phyloP scores from a whole-genome alignment of 306 rosid species.

The Malus fusca region DNA sequence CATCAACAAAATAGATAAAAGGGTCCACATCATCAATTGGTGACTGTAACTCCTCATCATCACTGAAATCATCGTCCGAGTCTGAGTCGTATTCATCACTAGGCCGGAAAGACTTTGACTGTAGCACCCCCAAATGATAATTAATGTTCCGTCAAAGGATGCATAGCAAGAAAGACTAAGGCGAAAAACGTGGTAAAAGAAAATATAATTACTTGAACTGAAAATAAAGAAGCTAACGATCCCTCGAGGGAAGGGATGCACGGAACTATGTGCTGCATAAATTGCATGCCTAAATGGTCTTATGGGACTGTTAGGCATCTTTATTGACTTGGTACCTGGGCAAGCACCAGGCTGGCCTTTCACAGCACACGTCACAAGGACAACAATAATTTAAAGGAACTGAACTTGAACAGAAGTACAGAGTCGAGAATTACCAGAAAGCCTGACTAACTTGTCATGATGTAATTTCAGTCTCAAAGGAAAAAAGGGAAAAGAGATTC shows the following conservation, averaged over 20 bases:
- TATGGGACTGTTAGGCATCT: not conserved
- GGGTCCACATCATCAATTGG: constrained; percentile 99
- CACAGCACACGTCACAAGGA: not conserved
- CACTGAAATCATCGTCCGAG: constrained; percentile 83
- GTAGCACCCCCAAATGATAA: constrained; percentile 3
- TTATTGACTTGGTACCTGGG: not conserved
- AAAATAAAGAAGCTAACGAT: not conserved
- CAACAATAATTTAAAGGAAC: not conserved
- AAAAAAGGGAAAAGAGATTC: not conserved
- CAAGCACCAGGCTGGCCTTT: not conserved
- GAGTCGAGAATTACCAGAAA: not conserved
- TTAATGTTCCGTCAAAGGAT: not conserved
- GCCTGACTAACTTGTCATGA: not conserved
- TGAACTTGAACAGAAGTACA: not conserved
- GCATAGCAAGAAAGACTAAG: not conserved
- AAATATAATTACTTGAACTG: not conserved
- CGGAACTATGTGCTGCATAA: not conserved
- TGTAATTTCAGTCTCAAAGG: not conserved
- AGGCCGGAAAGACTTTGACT: constrained; percentile 85
- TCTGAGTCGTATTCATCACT: constrained; percentile 56
- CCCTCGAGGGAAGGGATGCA: not conserved
- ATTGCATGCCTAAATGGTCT: not conserved
- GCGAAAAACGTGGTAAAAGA: not conserved
- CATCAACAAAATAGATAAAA: constrained; percentile 78
- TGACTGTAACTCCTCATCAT: constrained; percentile 95